Evolutionary conservation across 306 rosid genomes (phyloP), one percentile per base, ranked within the genome.

Genomic region (Dalbergia cultrata): DNA sequence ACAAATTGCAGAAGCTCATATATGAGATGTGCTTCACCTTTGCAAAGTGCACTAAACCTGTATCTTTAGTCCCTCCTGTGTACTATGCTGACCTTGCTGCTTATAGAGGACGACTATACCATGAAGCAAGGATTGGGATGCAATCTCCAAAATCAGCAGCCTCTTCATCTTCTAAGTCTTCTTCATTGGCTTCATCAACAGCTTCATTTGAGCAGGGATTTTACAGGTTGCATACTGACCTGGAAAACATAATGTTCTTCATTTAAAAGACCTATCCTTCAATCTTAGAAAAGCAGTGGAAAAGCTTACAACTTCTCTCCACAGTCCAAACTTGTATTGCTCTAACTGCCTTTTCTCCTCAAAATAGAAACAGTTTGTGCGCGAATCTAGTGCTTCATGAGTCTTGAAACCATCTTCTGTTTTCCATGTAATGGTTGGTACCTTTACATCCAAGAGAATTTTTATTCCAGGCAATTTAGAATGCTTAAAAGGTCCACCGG

Each of bases 1-100:
- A 91, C 59, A 80, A 75, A 39, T 60, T 89, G 81, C 97, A 93
- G 84, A 88, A 89, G 62, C 96, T 93, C 69, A 88, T 89, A 70
- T 91, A 87, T 59, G 84, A 88, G 34, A 76, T 88, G 94, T 93
- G 97, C 82, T 93, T 88, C 70, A 93, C 94, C 59, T 88, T 89
- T 86, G 97, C 96, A 31, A 87, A 93, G 75, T 93, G 97, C 87
- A 93, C 97, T 7, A 87, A 89, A 86, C 97, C 97, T 4, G 94
- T 93, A 6, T 93, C 97, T 0, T 59, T 93, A 69, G 96, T 89
- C 37, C 90, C 96, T 22, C 96, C 97, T 0, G 96, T 93, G 72
- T 93, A 91, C 85, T 93, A 93, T 79, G 97, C 97, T 3, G 97
- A 93, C 81, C 96, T 91, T 43, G 94, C 74, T 66, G 97, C 96